Conservation (phyloP, 2,329 filamentous ascomycete species). For the Xylariaceae sp. region DNA sequence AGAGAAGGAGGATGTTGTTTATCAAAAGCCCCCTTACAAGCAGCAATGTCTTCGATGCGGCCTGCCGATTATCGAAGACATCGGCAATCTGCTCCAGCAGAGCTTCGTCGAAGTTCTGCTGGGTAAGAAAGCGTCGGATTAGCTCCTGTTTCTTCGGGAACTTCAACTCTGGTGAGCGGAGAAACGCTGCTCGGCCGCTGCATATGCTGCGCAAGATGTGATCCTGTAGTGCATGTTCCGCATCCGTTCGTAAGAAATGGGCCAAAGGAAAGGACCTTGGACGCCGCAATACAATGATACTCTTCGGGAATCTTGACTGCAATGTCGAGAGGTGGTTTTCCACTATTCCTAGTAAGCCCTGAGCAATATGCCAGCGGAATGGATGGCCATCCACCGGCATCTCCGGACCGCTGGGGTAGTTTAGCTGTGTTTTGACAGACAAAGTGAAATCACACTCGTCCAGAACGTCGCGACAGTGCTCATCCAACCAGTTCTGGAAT, state of each 20-base stretch:
- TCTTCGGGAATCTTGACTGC: not conserved
- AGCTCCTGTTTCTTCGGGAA: not conserved
- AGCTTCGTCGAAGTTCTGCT: not conserved
- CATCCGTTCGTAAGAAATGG: not conserved
- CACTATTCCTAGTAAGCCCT: conserved; percentile 37
- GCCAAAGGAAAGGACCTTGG: not conserved
- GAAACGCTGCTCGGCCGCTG: not conserved
- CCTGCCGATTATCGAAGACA: not conserved
- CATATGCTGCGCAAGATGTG: not conserved
- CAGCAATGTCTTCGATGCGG: conserved; percentile 16
- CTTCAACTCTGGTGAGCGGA: not conserved
- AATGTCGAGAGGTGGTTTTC: not conserved
- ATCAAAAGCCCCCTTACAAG: conserved; percentile 50
- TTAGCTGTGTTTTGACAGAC: conserved; percentile 50
- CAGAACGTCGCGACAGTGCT: conserved; percentile 44
- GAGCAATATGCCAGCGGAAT: conserved; percentile 48
- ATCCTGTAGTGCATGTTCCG: not conserved
- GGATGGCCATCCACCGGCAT: conserved; percentile 42
- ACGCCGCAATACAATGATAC: not conserved
- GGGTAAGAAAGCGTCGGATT: not conserved
- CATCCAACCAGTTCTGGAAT: conserved; percentile 38
- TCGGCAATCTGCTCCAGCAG: not conserved
- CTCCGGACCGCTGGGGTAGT: conserved; percentile 54
- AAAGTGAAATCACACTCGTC: conserved; percentile 62
- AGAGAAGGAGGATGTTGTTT: conserved; percentile 44